These are phyloP conservation scores for Protea cynaroides DNA, from an alignment of 164 flowering plant genomes.

Conservation along the genomic window DNA sequence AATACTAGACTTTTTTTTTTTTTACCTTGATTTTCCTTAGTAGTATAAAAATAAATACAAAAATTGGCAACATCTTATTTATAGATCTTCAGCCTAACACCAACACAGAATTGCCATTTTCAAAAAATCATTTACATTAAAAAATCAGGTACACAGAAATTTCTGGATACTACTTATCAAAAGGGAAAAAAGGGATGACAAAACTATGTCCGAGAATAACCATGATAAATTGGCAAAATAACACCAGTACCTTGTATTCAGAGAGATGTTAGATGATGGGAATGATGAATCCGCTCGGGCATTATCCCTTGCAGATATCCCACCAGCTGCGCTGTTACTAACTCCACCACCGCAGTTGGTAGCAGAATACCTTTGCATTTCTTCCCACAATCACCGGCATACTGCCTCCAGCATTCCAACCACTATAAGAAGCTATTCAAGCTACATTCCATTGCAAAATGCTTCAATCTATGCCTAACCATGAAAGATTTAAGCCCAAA, in stretches of 20 bases:
- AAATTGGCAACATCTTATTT: neutral
- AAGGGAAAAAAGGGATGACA: neutral
- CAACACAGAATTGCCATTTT: too few species aligned
- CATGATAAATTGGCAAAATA: neutral
- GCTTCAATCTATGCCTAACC: slow-evolving; percentile 1
- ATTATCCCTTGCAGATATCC: slow-evolving; percentile 64
- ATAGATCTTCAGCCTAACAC: neutral
- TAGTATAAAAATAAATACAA: too few species aligned
- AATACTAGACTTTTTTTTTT: too few species aligned
- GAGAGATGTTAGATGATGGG: slow-evolving; percentile 47
- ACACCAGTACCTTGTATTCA: slow-evolving; percentile 51
- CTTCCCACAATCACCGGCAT: slow-evolving; percentile 85
- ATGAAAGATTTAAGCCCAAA: slow-evolving; percentile 2
- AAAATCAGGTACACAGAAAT: too few species aligned
- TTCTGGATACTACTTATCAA: too few species aligned
- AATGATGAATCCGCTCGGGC: slow-evolving; percentile 64
- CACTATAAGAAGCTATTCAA: slow-evolving; percentile 23
- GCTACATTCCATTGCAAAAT: slow-evolving; percentile 13
- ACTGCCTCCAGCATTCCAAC: slow-evolving; percentile 62
- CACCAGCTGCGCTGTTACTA: slow-evolving; percentile 58
- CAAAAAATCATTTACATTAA: too few species aligned
- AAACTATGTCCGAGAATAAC: neutral
- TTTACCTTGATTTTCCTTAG: too few species aligned
- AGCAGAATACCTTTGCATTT: slow-evolving; percentile 97
- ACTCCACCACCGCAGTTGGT: slow-evolving; percentile 85